These are phyloP conservation scores for Volvox carteri DNA, from an alignment of 163 green algal species.

Conservation along the genomic window DNA sequence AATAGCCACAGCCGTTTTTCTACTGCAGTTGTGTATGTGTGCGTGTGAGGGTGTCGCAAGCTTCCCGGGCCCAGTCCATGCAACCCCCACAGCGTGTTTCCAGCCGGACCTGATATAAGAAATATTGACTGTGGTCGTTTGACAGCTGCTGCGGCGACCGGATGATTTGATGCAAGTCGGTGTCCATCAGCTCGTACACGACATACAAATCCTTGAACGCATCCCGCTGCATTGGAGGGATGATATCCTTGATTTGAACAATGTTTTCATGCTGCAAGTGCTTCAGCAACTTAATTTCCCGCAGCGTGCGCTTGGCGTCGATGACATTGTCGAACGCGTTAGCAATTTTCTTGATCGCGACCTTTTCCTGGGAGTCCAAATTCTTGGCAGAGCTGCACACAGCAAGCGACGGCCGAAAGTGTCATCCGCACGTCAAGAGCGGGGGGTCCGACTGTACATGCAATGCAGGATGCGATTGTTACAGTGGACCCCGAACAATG, in stretches of 20 bases:
- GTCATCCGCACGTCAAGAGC: not conserved
- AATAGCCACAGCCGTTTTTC: too few species aligned
- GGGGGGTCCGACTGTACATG: not conserved
- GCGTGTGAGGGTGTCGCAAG: too few species aligned
- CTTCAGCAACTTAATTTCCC: conserved; percentile 91
- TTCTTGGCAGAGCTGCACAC: conserved; percentile 89
- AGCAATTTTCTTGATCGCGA: conserved; percentile 98
- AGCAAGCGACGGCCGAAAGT: not conserved
- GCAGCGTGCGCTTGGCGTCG: conserved; percentile 93
- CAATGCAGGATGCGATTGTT: too few species aligned
- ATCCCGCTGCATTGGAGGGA: conserved; percentile 63
- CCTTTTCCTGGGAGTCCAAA: conserved; percentile 80
- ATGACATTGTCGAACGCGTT: conserved; percentile 95
- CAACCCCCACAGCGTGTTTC: too few species aligned
- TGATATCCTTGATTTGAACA: conserved; percentile 82
- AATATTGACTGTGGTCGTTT: conserved; percentile 97
- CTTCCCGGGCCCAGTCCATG: too few species aligned
- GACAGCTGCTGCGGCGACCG: conserved; percentile 90
- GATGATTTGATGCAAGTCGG: conserved; percentile 86
- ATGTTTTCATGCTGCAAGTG: conserved; percentile 96
- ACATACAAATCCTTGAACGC: conserved; percentile 96
- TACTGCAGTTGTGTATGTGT: too few species aligned
- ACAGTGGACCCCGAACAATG: too few species aligned
- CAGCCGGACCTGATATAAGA: conserved; percentile 91
- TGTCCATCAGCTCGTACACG: conserved; percentile 97